phyloP scores from a whole-genome alignment of 2,329 filamentous ascomycete genomes.

The Cladosporium oxysporum region DNA sequence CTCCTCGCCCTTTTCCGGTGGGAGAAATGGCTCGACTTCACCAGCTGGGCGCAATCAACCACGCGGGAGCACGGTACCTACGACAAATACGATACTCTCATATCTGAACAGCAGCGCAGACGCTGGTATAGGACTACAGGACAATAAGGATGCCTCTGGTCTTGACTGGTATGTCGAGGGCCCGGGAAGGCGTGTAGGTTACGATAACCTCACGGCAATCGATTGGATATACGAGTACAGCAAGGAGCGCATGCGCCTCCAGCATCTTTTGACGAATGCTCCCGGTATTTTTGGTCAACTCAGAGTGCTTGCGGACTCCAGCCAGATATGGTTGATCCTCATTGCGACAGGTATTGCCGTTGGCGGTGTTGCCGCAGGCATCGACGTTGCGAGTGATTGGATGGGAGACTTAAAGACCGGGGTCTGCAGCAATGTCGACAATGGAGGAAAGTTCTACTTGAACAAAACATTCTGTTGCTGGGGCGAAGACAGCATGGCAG shows the following conservation, averaged over 20 bases:
- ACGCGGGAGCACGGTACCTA: conserved; percentile 22
- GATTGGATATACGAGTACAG: conserved; percentile 99
- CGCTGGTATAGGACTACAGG: conserved; percentile 41
- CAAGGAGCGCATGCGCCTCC: conserved; percentile 85
- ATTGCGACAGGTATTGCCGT: conserved; percentile 82
- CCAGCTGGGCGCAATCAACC: conserved; percentile 22
- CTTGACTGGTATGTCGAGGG: conserved; percentile 88
- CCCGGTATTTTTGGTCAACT: conserved; percentile 72
- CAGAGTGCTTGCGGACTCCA: conserved; percentile 74
- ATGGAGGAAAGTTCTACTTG: conserved; percentile 79
- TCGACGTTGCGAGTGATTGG: conserved; percentile 92
- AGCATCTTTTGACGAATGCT: conserved; percentile 70
- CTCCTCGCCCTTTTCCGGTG: conserved; percentile 41
- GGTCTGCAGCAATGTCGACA: conserved; percentile 74
- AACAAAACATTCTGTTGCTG: conserved; percentile 92
- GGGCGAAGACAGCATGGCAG: conserved; percentile 76
- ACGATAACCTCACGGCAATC: conserved; percentile 95
- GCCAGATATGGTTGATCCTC: conserved; percentile 88
- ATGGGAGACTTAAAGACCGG: conserved; percentile 88
- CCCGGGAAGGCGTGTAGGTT: conserved; percentile 84
- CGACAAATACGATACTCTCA: conserved; percentile 44
- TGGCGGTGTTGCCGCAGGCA: conserved; percentile 80
- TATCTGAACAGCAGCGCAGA: conserved; percentile 44
- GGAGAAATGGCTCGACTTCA: conserved; percentile 36
- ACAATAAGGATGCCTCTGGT: conserved; percentile 47